Evolutionary conservation across 1,284 basidiomycete genomes (phyloP), one percentile per base, ranked within the genome.

Genomic region (Lentinula novae-zelandiae): DNA sequence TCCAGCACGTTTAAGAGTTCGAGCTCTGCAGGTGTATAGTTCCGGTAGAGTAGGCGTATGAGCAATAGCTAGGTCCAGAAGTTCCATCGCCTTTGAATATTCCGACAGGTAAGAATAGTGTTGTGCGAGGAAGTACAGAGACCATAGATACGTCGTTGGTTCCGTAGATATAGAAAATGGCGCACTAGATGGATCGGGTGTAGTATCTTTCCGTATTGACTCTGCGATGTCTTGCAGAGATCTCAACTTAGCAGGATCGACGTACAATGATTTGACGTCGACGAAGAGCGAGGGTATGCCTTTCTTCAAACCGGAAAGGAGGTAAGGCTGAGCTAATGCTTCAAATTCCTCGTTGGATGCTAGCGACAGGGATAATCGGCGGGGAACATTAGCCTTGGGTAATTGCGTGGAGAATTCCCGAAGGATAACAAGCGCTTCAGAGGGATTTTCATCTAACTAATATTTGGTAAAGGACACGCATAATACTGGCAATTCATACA

Each of bases 11-110:
- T 99, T 99, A 53, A 97, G 77, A 27, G 94, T 83, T 4, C 93
- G 87, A 0, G 89, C 97, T 67, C 88, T 89, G 63, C 89, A 87
- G 73, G 93, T 90, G 69, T 91, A 86, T 31, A 99, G 77, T 67
- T 99, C 97, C 0, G 97, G 96, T 1, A 99, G 77, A 0, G 96
- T 96, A 0, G 97, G 96, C 0, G 97, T 97, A 71, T 99, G 96
- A 17, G 76, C 69, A 15, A 95, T 76, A 1, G 95, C 87, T 5
- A 74, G 67, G 34, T 88, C 80, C 33, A 98, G 78, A 17, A 92
- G 76, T 17, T 80, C 74, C 12, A 98, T 76, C 0, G 96, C 87
- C 53, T 81, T 79, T 3, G 73, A 65, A 53, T 86, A 77, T 67
- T 80, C 75, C 27, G 78, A 72, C 42, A 89, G 77, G 69, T 84